Base-by-base conservation (phyloP, 306 rosid genomes). In the Betula pendula region DNA sequence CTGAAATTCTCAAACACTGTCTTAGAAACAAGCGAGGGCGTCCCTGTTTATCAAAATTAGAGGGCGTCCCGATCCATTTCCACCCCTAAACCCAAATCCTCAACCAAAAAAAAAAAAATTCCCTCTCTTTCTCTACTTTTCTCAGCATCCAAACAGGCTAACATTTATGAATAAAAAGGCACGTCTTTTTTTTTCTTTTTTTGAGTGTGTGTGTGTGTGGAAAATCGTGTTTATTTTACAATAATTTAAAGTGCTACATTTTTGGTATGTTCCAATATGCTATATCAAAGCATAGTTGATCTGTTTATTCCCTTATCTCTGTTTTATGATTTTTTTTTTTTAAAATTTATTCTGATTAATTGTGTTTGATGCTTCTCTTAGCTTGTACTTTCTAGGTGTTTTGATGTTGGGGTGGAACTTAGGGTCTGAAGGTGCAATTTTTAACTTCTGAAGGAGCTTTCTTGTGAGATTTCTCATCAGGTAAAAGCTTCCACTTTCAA, bases 1-100 rank as follows among this genome's bases (percentile, higher is more conserved):
- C 40, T 11, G 29, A 31, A 67, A 17, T 63, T 69, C 74, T 27
- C 66, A 40, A 53, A 45, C 75, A 56, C 4, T 19, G 44, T 53
- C 40, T 3, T 24, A n/a, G 60, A 68, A 53, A 77, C 71, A 45
- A 77, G 74, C 2, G 47, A 73, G 51, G 73, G 79, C 66, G 79
- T 71, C 83, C 75, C 79, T 76, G 86, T 40, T 72, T 48, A 87
- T 81, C 86, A 84, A 84, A 84, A 75, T 66, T 75, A 44, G 84
- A 49, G 84, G 88, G 84, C 84, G 82, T 79, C 86, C 81, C 70
- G 79, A 84, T 84, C 83, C 81, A 75, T 81, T 80, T 72, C 51
- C 24, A 72, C 15, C 49, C 60, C 14, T 13, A 38, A 5, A 19
- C 72, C 55, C 58, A 47, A 80, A 67, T 53, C 82, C 76, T 87